Evolutionary conservation across 805 yeast species (phyloP), one percentile per base, ranked within the genome.

Genomic region (Cyberlindnera misumaiensis): DNA sequence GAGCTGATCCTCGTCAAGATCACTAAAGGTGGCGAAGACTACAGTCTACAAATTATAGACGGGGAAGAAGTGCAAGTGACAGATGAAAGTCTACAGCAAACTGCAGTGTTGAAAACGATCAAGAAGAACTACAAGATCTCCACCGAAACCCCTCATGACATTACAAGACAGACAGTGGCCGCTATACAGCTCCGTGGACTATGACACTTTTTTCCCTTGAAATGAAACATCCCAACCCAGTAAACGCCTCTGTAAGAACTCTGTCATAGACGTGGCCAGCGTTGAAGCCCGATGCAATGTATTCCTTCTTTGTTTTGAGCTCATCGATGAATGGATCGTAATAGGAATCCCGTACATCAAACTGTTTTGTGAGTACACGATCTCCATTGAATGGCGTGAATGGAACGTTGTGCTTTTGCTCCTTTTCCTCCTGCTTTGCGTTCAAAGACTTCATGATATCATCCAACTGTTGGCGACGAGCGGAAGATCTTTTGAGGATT

Each of bases 321-420:
- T 71, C 68, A 48, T 73, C 62, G 62, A 79, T 65, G 39, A 74
- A 71, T 15, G 90, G 86, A 56, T 84, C 93, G 41, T 67, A 69
- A 55, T 82, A 83, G 15, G 59, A 55, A 12, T 62, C 65, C 26
- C 55, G 52, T 14, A 79, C 60, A 10, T 59, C 63, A 60, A 77
- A 88, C 22, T 72, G 67, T 38, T 68, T 67, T 17, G 66, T 60
- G 7, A 64, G 44, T 42, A 82, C 80, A 44, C 93, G 70, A 62
- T 90, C 97, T 32, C 97, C 97, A 54, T 81, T 79, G 63, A 90
- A 90, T 8, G 97, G 97, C 10, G 97, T 88, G 59, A 89, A 90
- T 13, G 97, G 97, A 5, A 71, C 64, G 12, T 56, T 52, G 25
- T 34, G 36, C 44, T 43, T 32, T 16, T 31, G 24, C 13, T 38